Base-by-base conservation (phyloP, 257 asterid species). In the Nemophila menziesii region DNA sequence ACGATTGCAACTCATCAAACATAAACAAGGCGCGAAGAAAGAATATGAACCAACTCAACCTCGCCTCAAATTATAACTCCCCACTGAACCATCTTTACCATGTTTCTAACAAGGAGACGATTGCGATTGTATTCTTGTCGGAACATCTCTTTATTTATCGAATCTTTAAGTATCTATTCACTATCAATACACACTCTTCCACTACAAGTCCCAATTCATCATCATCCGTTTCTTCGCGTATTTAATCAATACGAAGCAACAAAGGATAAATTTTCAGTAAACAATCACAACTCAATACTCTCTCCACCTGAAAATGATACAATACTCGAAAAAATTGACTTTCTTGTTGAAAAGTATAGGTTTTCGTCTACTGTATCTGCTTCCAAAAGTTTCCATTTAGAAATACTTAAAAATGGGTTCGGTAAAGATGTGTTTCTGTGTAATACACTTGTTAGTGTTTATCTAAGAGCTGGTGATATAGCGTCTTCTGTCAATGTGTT, bases 371-470 rank as follows among this genome's bases (percentile, higher is more conserved):
- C 81, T 9, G 46, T 42, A 50, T 20, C 15, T 16, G 84, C 73
- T 22, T 72, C 86, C 26, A 63, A 63, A 47, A 70, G 36, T 65
- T 57, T 80, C 61, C 97, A 80, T 53, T 73, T 73, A n/a, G 70
- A 60, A 33, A 45, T 70, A 20, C 61, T 84, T 42, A 75, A 71
- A 74, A 52, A 62, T 54, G 95, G 97, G 23, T 72, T 65, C 37
- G 55, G 16, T 52, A 44, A 46, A 21, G 86, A 89, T 56, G 21
- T 80, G 72, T 89, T 78, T 49, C 56, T 71, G 69, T 58, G 72
- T 18, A 89, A 83, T 51, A 69, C 83, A 12, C 93, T 89, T 42
- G 72, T 89, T 48, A 80, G 70, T 56, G 36, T 53, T 1, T 80
- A 75, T 16, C 64, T 46, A 0, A 56, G 73, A 64, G 65, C 15